Percentiles rank a stretch among this genome's conserved stretches.
These are phyloP conservation scores for Yamadazyma laniorum DNA, from an alignment of 805 yeast species.

Conservation along the genomic window DNA sequence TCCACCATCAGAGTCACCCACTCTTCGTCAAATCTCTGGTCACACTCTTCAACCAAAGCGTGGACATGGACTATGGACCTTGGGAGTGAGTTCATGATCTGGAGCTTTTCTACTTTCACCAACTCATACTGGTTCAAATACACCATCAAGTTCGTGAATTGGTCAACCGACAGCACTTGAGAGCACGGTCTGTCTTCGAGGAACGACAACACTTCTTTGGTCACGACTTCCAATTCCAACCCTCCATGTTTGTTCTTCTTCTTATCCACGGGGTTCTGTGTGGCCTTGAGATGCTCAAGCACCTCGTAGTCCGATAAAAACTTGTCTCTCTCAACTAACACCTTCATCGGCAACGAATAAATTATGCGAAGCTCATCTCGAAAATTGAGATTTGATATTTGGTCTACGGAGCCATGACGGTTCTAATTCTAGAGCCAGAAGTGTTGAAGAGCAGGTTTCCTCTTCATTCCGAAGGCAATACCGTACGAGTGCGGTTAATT, in stretches of 20 bases:
- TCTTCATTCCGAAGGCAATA: conserved; percentile 20
- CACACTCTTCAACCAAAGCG: conserved; percentile 89
- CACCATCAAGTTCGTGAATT: conserved; percentile 39
- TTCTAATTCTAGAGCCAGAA: conserved; percentile 27
- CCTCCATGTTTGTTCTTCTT: conserved; percentile 40
- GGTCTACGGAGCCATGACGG: no score
- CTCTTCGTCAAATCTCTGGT: conserved; percentile 72
- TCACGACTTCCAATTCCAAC: conserved; percentile 46
- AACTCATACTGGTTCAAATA: conserved; percentile 52
- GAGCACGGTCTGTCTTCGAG: conserved; percentile 29
- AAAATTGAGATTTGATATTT: no score
- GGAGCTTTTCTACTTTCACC: conserved; percentile 81
- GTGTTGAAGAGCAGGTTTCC: conserved; percentile 20
- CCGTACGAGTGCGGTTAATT: conserved; percentile 24
- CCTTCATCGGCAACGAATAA: no score
- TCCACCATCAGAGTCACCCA: conserved; percentile 58
- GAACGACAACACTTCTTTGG: conserved; percentile 47
- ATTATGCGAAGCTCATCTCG: conserved; percentile 3
- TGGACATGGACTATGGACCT: conserved; percentile 74
- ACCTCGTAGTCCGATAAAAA: conserved; percentile 69
- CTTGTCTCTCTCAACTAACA: conserved; percentile 50
- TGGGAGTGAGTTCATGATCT: conserved; percentile 80
- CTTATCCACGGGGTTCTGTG: conserved; percentile 34
- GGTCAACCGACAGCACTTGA: conserved; percentile 19
- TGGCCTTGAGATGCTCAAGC: conserved; percentile 47